Evolutionary conservation across 2,329 filamentous ascomycete species (phyloP), one percentile per base, ranked within the genome.

Genomic region (Rhynchosporium agropyri): DNA sequence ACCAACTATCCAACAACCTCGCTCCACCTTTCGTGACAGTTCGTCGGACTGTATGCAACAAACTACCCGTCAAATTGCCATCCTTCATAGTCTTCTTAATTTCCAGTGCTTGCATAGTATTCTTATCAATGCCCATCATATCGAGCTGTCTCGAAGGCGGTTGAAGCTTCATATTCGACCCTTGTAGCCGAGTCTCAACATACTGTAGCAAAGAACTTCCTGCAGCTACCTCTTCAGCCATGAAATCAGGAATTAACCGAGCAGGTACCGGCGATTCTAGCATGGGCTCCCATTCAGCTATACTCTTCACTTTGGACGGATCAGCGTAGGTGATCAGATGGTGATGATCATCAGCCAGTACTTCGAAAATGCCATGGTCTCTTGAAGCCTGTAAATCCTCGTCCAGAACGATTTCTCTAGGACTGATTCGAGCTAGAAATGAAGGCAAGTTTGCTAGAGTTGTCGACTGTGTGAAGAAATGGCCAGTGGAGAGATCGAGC

Each of bases 11-110:
- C 6, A 99, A 81, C 55, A 98, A 80, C 46, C 95, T 85, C 28
- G 92, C 89, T 60, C 95, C 95, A 68, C 94, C 93, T 73, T 93
- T 96, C 0, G 95, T 99, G 15, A 92, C 90, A 0, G 95, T 99
- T 59, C 89, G 85, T 64, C 93, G 86, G 58, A 98, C 84, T n/a
- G 92, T 90, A 77, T 98, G 92, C 43, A 99, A 79, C 49, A 99
- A 79, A 73, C 93, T 97, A 4, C 95, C 95, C 67, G 89, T 87
- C 45, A 89, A 89, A 26, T 83, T 77, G 2, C 90, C 88, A 70
- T 98, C 94, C 55, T 89, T 85, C 57, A 96, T 86, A 0, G 95
- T 98, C 73, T 88, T 87, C 68, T 91, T 87, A 68, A 99, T 91
- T 76, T 99, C 95, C 4, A 99, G 81, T 0, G 93, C 91, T 63